Evolutionary conservation across 208 protist genomes (phyloP).

Genomic region (Crithidia bombi): DNA sequence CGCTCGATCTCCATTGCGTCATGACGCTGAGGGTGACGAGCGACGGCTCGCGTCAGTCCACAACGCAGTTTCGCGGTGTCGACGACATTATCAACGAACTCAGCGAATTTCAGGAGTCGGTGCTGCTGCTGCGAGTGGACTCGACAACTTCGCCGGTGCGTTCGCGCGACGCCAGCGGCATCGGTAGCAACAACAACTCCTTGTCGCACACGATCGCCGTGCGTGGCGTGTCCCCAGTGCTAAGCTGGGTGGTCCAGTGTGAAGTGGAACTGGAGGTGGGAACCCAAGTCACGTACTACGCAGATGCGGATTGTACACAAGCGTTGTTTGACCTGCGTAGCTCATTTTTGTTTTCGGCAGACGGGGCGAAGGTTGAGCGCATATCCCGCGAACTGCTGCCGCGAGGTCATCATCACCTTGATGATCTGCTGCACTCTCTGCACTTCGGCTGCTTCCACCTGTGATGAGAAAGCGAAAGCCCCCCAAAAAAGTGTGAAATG

Average conservation of each 20-base stretch:
- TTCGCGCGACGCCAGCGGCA: constrained; percentile 3
- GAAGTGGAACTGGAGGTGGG: constrained; percentile 35
- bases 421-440: constrained; percentile 39
- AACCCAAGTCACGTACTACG: constrained; percentile 56
- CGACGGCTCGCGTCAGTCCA: constrained; percentile 18
- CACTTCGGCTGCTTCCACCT: constrained; percentile 40
- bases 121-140: constrained; percentile 37
- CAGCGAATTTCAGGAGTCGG: constrained; percentile 54
- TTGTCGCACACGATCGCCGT: constrained; percentile 11
- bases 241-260: constrained; percentile 21
- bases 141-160: constrained; percentile 15
- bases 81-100: constrained; percentile 59
- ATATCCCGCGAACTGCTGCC: constrained; percentile 52
- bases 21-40: constrained; percentile 34
- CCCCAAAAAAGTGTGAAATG: too few species aligned
- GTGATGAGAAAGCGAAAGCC: too few species aligned
- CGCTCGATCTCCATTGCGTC: constrained; percentile 34
- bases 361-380: constrained; percentile 35
- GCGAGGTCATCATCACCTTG: constrained; percentile 20
- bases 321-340: constrained; percentile 50
- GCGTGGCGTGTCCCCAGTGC: constrained; percentile 34
- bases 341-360: constrained; percentile 38
- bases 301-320: constrained; percentile 24
- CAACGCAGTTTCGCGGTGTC: constrained; percentile 27
- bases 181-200: not conserved